These are phyloP conservation scores for Hyaloscypha bicolor DNA, from an alignment of 495 filamentous ascomycete genomes.

Conservation along the genomic window DNA sequence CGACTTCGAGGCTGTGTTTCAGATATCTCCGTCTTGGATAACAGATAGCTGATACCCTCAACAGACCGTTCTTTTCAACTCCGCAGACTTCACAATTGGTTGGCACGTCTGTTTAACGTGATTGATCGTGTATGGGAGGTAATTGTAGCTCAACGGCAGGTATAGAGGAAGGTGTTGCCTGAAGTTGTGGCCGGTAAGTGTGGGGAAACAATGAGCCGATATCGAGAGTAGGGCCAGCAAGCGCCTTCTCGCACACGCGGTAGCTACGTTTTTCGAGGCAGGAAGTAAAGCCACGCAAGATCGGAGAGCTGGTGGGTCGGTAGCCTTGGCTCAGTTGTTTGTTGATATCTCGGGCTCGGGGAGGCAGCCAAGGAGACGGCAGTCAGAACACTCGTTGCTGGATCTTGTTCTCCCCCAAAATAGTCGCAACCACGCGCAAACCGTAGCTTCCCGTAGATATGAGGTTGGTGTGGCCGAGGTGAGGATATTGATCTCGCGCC, in stretches of 20 bases:
- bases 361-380: background rate
- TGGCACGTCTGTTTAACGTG: background rate
- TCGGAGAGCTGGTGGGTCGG: background rate
- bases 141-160: background rate
- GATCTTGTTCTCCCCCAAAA: background rate
- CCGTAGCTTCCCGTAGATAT: background rate
- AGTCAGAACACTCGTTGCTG: background rate
- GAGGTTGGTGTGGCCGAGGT: background rate
- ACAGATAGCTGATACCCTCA: background rate
- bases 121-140: background rate
- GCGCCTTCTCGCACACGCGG: background rate
- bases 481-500: constrained; percentile 14
- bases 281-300: background rate
- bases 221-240: background rate
- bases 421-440: background rate
- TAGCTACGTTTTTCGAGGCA: background rate
- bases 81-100: background rate
- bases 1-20: constrained; percentile 31
- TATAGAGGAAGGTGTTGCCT: background rate
- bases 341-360: background rate
- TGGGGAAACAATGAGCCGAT: background rate
- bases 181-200: background rate
- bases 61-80: background rate
- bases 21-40: background rate
- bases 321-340: background rate